Evolutionary conservation across 495 filamentous ascomycete species (phyloP), one percentile per base, ranked within the genome.

Genomic region (Podospora pseudoanserina): DNA sequence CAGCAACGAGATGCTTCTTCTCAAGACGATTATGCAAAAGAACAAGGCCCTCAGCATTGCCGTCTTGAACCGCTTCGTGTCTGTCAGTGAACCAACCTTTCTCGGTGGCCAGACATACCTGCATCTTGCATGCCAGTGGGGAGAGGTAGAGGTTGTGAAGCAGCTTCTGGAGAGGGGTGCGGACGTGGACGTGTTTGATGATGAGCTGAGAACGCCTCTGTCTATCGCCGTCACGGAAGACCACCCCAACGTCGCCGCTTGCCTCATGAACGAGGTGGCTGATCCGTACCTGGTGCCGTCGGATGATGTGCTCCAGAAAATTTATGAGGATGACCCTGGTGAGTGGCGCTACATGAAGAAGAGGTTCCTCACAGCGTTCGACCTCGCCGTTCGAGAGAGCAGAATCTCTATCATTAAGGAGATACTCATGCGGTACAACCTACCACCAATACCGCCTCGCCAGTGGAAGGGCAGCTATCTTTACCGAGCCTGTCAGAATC

Each of bases 81-180:
- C 55, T 3, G 68, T 75, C 58, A 71, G 68, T 49, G 71, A 70
- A 19, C 62, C 63, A 2, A 49, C 63, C 11, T 70, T 72, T 65
- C 65, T 67, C 53, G 68, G 70, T 60, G 65, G 62, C 59, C 68
- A 72, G 63, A 76, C 74, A 1, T 74, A 69, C 64, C 67, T 76
- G 34, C 74, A 76, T 49, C 64, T 73, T 32, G 74, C 74, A 18
- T 72, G 70, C 39, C 68, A 72, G 15, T 74, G 68, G 70, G 71
- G 74, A 19, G 68, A 73, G 30, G 23, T 60, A 2, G 68, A 72
- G 4, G 67, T 76, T 4, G 68, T 74, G 13, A 69, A 63, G 49
- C 72, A 68, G 6, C 65, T 76, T 11, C 59, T 76, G 3, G 74
- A 76, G 61, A 64, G 74, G 0, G 74, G 63, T 5, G 74, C 74